Conservation (phyloP, 257 asterid genomes). For the Striga asiatica region DNA sequence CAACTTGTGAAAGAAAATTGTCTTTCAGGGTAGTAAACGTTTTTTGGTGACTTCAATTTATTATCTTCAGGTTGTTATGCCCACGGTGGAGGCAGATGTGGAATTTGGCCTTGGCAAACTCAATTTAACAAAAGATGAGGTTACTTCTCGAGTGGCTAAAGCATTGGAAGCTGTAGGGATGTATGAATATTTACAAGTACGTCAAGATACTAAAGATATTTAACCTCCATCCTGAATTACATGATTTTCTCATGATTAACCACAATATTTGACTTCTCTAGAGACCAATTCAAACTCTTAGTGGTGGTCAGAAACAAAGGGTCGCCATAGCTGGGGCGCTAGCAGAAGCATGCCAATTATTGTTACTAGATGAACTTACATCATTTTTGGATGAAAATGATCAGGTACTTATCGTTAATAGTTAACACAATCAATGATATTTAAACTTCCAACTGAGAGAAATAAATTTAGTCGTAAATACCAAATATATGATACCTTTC, state of each 20-base stretch:
- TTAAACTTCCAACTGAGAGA: too few relatives aligned
- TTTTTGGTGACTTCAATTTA: background rate
- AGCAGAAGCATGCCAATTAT: constrained; percentile 84
- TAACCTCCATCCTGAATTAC: background rate
- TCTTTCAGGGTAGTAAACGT: background rate
- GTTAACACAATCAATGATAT: too few relatives aligned
- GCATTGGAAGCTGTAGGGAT: constrained; percentile 86
- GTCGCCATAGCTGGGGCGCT: constrained; percentile 98
- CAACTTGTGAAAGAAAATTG: background rate
- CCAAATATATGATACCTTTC: too few relatives aligned
- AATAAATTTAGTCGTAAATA: too few relatives aligned
- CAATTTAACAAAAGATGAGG: constrained; percentile 38
- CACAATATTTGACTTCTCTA: constrained; percentile 17
- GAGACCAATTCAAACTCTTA: constrained; percentile 95
- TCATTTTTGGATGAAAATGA: constrained; percentile 91
- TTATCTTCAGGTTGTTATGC: constrained; percentile 85
- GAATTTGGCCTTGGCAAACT: constrained; percentile 91
- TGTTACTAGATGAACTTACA: constrained; percentile 92
- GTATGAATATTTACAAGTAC: constrained; percentile 72
- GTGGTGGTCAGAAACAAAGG: constrained; percentile 99
- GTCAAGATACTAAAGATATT: constrained; percentile 15
- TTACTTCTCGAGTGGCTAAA: constrained; percentile 55
- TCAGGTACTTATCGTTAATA: constrained; percentile 71
- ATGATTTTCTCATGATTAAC: background rate
- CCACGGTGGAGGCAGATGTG: constrained; percentile 96